Base-by-base conservation (phyloP, 1,284 basidiomycete species). In the Tilletia horrida region DNA sequence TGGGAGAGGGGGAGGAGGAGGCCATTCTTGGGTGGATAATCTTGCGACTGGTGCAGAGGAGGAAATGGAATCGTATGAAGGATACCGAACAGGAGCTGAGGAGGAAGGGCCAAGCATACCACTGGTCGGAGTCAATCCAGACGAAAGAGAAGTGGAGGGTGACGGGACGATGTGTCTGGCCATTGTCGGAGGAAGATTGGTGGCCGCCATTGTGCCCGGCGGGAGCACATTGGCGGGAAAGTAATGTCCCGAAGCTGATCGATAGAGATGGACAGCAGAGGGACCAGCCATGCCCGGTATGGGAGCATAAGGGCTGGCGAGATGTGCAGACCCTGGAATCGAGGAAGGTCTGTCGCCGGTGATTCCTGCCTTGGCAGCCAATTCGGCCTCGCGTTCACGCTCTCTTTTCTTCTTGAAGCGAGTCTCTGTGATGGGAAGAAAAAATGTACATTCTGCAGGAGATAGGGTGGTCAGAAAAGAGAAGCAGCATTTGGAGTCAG, bases 351-450 rank as follows among this genome's bases (percentile, higher is more conserved):
- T 40, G 35, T 40, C 35, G 40, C 31, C 48, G 14, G 4, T 63
- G 73, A 23, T 73, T 2, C 69, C 73, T 25, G 70, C 70, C 11
- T 74, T 74, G 0, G 71, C 72, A 2, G 73, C 72, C 0, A 84
- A 84, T 0, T 84, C 83, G 71, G 91, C 89, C 73, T 89, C 89
- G 72, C 87, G 71, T 75, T 77, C 74, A 14, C 72, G 57, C 66
- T 79, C 76, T n/a, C 90, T 89, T 84, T 93, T 92, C 85, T 95
- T 95, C 85, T 97, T 97, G 86, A 97, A 97, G 14, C 94, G 88
- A 0, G 94, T 98, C 83, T 97, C 95, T 21, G 94, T 93, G 77
- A 98, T 97, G 63, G 95, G 95, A 23, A 97, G 87, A 85, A 96
- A 96, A 84, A 94, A 97, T 14, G 78, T 78, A 69, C 73, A 81